phyloP scores from a whole-genome alignment of 768 basidiomycete species.

The Xerocomus spinulosus region DNA sequence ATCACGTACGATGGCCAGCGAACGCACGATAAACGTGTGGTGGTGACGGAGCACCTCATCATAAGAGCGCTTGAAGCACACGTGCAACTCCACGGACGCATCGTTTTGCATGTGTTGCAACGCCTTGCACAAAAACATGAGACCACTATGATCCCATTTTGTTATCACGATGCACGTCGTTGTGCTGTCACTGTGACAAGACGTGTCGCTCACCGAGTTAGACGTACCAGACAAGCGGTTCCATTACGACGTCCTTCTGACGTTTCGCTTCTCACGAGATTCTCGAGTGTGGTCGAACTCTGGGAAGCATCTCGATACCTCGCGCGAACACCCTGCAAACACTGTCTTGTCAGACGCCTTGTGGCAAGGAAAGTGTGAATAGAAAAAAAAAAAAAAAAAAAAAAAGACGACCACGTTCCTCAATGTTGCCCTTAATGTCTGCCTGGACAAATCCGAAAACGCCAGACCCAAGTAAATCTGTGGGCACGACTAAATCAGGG shows the following conservation, averaged over 20 bases:
- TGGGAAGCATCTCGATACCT: constrained; percentile 43
- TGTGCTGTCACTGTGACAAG: constrained; percentile 16
- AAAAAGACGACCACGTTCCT: constrained; percentile 35
- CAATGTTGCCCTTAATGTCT: constrained; percentile 65
- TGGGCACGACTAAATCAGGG: constrained; percentile 12
- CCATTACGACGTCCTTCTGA: constrained; percentile 42
- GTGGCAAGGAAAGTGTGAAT: constrained; percentile 9
- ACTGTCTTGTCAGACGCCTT: no score
- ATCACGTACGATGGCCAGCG: constrained; percentile 33
- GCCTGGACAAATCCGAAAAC: constrained; percentile 72
- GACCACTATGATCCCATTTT: constrained; percentile 42
- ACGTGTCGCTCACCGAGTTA: constrained; percentile 48
- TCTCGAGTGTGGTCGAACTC: constrained; percentile 54
- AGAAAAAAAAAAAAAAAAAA: constrained; percentile 2
- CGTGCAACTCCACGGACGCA: constrained; percentile 47
- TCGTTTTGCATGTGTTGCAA: constrained; percentile 62
- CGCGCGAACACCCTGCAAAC: constrained; percentile 59
- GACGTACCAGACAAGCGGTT: constrained; percentile 59
- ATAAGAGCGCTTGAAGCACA: constrained; percentile 69
- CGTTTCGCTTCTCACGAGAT: constrained; percentile 50
- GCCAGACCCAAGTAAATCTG: constrained; percentile 64
- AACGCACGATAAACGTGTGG: constrained; percentile 63
- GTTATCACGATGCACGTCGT: constrained; percentile 1
- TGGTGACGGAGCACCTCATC: constrained; percentile 64
- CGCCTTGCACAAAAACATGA: constrained; percentile 63